phyloP scores from a whole-genome alignment of 768 basidiomycete genomes.

The Crepidotus variabilis region DNA sequence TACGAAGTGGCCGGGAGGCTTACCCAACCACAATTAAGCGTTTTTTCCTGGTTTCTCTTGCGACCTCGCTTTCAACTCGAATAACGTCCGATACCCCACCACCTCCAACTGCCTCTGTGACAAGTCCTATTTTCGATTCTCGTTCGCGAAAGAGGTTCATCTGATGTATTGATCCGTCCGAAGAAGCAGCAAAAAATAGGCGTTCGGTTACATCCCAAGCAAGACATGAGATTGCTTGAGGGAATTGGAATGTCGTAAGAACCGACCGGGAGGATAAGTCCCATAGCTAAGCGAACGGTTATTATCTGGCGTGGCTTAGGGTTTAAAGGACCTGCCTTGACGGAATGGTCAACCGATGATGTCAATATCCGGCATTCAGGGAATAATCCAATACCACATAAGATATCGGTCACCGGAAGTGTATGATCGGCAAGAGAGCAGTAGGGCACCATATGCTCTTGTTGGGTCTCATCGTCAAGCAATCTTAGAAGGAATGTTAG shows the following conservation, averaged over 20 bases:
- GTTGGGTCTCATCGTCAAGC: slow-evolving; percentile 70
- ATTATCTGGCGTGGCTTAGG: slow-evolving; percentile 4
- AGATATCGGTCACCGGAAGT: slow-evolving; percentile 78
- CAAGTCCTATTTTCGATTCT: slow-evolving; percentile 47
- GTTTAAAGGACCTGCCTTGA: slow-evolving; percentile 57
- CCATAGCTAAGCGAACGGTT: slow-evolving; percentile 57
- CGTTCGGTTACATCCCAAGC: slow-evolving; percentile 85
- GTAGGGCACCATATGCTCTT: slow-evolving; percentile 72
- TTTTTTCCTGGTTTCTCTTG: slow-evolving; percentile 41
- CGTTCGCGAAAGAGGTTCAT: slow-evolving; percentile 72
- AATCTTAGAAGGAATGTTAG: slow-evolving; percentile 44
- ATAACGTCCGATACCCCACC: slow-evolving; percentile 68
- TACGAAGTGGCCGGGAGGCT: slow-evolving; percentile 11
- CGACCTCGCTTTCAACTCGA: slow-evolving; percentile 57
- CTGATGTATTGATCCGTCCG: slow-evolving; percentile 73
- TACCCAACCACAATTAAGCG: slow-evolving; percentile 73
- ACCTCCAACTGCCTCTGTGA: slow-evolving; percentile 72
- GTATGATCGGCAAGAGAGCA: slow-evolving; percentile 89
- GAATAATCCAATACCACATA: slow-evolving; percentile 76
- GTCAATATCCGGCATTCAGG: slow-evolving; percentile 77
- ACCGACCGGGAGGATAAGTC: slow-evolving; percentile 71
- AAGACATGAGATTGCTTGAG: slow-evolving; percentile 64
- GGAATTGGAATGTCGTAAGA: slow-evolving; percentile 86
- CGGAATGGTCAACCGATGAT: slow-evolving; percentile 83
- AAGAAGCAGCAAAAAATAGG: slow-evolving; percentile 81